phyloP scores from a whole-genome alignment of 208 protist species.

The Leishmania mexicana region DNA sequence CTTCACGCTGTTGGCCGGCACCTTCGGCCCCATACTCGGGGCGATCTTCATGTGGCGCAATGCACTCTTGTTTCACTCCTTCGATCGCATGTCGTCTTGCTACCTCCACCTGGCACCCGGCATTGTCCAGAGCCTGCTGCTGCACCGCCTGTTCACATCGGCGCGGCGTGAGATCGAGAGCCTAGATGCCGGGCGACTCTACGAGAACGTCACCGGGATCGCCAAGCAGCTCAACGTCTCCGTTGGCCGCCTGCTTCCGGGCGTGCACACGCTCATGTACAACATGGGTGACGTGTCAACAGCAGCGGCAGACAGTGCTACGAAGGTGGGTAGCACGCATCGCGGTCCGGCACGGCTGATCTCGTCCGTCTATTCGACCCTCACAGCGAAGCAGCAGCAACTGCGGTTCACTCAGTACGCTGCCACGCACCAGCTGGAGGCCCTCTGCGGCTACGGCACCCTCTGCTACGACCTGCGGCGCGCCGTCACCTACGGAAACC shows the following conservation, averaged over 20 bases:
- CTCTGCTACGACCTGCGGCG: constrained; percentile 54
- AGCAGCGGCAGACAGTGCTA: constrained; percentile 10
- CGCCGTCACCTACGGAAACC: constrained; percentile 45
- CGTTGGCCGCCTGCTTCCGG: constrained; percentile 28
- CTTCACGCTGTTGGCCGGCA: constrained; percentile 54
- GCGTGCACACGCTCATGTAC: constrained; percentile 19
- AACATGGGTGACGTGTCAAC: constrained; percentile 15
- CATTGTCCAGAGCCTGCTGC: constrained; percentile 52
- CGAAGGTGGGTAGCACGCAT: not conserved
- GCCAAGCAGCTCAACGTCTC: constrained; percentile 26
- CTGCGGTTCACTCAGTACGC: constrained; percentile 35
- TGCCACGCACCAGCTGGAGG: constrained; percentile 32
- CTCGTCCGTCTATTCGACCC: constrained; percentile 14
- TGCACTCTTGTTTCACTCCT: constrained; percentile 69
- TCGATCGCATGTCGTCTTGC: constrained; percentile 71
- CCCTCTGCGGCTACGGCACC: constrained; percentile 48
- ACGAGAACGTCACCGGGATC: constrained; percentile 23
- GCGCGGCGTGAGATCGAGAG: constrained; percentile 43
- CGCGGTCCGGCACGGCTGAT: constrained; percentile 15
- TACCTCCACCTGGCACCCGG: constrained; percentile 67
- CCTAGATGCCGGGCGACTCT: constrained; percentile 42
- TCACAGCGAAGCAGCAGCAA: constrained; percentile 24
- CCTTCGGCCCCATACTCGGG: constrained; percentile 66
- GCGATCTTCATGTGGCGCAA: constrained; percentile 75
- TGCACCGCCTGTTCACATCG: constrained; percentile 58